Conservation (phyloP, 805 yeast genomes). For the Diddensiella transvaalensis region DNA sequence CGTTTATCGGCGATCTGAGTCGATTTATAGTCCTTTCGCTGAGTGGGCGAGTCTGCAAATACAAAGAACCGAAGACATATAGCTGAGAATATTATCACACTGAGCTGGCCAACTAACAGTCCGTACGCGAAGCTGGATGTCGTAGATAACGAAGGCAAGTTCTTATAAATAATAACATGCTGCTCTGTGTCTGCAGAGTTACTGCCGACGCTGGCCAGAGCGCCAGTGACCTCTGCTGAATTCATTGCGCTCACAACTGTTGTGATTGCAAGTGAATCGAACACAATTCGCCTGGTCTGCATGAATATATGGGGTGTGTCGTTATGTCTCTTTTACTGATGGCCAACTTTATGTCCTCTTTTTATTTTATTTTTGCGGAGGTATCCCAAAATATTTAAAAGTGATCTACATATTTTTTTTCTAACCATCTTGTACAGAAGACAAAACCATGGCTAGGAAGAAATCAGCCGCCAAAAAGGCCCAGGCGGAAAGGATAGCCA, state of each 20-base stretch:
- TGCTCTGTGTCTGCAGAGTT: too few relatives aligned
- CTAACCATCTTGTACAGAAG: too few relatives aligned
- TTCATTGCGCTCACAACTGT: neutral
- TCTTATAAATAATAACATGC: neutral
- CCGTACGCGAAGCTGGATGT: slow-evolving; percentile 34
- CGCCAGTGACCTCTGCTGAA: too few relatives aligned
- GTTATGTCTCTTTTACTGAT: too few relatives aligned
- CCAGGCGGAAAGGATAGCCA: slow-evolving; percentile 35
- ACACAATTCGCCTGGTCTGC: neutral
- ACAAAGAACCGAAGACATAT: slow-evolving; percentile 40
- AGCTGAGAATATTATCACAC: slow-evolving; percentile 36
- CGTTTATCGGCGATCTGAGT: slow-evolving; percentile 14
- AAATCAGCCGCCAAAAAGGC: slow-evolving; percentile 79
- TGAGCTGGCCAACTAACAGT: slow-evolving; percentile 39
- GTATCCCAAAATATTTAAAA: too few relatives aligned
- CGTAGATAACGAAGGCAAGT: neutral
- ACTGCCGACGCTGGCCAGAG: too few relatives aligned
- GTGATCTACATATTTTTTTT: too few relatives aligned
- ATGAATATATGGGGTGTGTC: too few relatives aligned
- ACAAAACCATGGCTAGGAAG: slow-evolving; percentile 73
- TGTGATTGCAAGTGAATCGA: neutral
- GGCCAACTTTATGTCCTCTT: too few relatives aligned
- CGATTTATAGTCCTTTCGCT: slow-evolving; percentile 26
- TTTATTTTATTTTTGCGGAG: too few relatives aligned
- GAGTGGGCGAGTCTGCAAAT: slow-evolving; percentile 35